These are phyloP conservation scores for Trichoderma endophyticum DNA, from an alignment of 2,329 filamentous ascomycete genomes.

Conservation along the genomic window DNA sequence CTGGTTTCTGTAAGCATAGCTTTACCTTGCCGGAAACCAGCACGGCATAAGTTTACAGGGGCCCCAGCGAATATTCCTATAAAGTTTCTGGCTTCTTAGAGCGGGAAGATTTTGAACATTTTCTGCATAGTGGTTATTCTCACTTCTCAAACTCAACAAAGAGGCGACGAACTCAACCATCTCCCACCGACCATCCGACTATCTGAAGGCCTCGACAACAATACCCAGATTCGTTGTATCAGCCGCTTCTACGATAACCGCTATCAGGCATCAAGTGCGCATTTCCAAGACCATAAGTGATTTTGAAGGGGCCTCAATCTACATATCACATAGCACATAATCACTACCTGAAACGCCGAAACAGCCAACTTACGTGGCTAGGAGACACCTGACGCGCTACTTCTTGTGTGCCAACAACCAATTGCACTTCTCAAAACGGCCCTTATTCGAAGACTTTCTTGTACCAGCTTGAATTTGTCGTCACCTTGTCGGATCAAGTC, in stretches of 20 bases:
- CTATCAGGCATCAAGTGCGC: not conserved
- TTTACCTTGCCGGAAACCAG: slow-evolving; percentile 7
- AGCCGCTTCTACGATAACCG: not conserved
- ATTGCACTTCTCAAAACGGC: not conserved
- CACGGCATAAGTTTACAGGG: not conserved
- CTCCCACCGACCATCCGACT: not conserved
- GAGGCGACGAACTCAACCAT: not conserved
- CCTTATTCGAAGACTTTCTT: not conserved
- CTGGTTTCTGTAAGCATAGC: slow-evolving; percentile 23
- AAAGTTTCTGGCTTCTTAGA: not conserved
- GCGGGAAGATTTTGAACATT: not conserved
- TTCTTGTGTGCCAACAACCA: not conserved
- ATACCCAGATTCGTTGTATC: not conserved
- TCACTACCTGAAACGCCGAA: not conserved
- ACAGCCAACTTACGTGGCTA: not conserved
- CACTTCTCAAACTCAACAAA: not conserved
- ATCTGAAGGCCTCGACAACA: not conserved
- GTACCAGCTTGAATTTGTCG: not conserved
- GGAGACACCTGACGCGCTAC: not conserved
- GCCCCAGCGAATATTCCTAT: not conserved
- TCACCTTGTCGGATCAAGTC: not conserved
- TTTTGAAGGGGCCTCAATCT: not conserved
- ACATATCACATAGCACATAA: not conserved
- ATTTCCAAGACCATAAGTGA: not conserved
- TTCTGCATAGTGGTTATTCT: not conserved